These are phyloP conservation scores for Candida pini DNA, from an alignment of 805 yeast species.

Conservation along the genomic window DNA sequence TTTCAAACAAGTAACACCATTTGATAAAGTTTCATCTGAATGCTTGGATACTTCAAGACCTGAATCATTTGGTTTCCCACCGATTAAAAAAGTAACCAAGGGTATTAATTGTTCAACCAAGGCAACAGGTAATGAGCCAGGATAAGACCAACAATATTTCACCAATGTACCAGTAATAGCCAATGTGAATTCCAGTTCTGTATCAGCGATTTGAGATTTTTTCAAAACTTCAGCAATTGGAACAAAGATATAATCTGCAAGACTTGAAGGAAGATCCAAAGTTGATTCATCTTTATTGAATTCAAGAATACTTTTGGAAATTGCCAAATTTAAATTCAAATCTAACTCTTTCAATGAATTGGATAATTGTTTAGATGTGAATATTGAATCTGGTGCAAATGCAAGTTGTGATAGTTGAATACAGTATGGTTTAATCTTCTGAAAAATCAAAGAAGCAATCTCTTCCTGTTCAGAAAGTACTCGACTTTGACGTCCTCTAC, in stretches of 20 bases:
- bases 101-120: conserved; percentile 43
- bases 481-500: too few relatives aligned
- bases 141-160: conserved; percentile 39
- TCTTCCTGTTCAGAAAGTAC: too few relatives aligned
- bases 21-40: conserved; percentile 32
- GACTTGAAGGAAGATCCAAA: conserved; percentile 24
- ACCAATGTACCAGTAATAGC: conserved; percentile 41
- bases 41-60: conserved; percentile 19
- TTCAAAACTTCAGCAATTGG: conserved; percentile 53
- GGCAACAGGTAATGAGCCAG: conserved; percentile 30
- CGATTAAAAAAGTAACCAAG: conserved; percentile 39
- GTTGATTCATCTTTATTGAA: background rate
- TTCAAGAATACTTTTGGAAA: conserved; percentile 1
- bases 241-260: conserved; percentile 59
- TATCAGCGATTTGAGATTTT: conserved; percentile 38
- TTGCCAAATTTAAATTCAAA: conserved; percentile 12
- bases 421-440: conserved; percentile 35
- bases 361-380: conserved; percentile 26
- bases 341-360: conserved; percentile 32
- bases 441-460: conserved; percentile 12
- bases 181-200: conserved; percentile 40
- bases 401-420: conserved; percentile 38
- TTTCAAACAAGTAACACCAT: conserved; percentile 30
- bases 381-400: conserved; percentile 32
- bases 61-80: conserved; percentile 37